phyloP scores from a whole-genome alignment of 1,139 yeast genomes.

The Yamadazyma atlantica region DNA sequence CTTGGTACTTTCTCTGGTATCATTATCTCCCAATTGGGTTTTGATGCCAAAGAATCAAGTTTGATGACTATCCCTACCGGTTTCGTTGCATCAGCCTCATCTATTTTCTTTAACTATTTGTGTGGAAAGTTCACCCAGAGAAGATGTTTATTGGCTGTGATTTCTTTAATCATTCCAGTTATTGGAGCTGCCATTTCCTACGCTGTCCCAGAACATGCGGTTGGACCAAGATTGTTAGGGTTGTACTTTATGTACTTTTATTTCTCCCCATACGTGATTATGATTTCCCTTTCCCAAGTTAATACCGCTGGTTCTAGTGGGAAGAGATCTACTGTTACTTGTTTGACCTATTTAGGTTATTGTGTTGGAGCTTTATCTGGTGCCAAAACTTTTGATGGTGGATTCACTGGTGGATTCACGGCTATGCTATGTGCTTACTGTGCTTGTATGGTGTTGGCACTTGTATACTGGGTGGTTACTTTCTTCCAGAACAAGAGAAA shows the following conservation, averaged over 20 bases:
- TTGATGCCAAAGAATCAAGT: constrained; percentile 20
- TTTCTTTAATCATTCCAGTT: constrained; percentile 19
- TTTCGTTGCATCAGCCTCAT: constrained; percentile 21
- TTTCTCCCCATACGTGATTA: constrained; percentile 24
- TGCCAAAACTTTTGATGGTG: constrained; percentile 27
- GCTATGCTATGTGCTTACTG: constrained; percentile 21
- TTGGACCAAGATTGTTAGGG: constrained; percentile 22
- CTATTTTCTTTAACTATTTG: constrained; percentile 18
- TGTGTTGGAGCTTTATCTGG: constrained; percentile 31
- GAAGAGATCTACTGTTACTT: constrained; percentile 20
- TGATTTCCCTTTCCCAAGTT: constrained; percentile 26
- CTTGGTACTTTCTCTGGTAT: constrained; percentile 36
- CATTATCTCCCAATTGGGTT: constrained; percentile 19
- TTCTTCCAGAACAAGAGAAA: constrained; percentile 21
- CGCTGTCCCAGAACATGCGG: constrained; percentile 14
- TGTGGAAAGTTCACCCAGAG: constrained; percentile 17
- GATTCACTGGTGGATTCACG: constrained; percentile 22
- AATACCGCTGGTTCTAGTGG: constrained; percentile 26
- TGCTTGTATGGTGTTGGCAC: constrained; percentile 25
- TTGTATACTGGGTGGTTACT: constrained; percentile 26
- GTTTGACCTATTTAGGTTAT: constrained; percentile 23
- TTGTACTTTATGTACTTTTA: constrained; percentile 24
- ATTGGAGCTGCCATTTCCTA: constrained; percentile 20
- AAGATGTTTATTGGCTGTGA: constrained; percentile 17
- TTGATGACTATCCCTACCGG: constrained; percentile 27